These are phyloP conservation scores for Teratosphaeria epicoccoides DNA, from an alignment of 2,329 filamentous ascomycete species.

Conservation along the genomic window DNA sequence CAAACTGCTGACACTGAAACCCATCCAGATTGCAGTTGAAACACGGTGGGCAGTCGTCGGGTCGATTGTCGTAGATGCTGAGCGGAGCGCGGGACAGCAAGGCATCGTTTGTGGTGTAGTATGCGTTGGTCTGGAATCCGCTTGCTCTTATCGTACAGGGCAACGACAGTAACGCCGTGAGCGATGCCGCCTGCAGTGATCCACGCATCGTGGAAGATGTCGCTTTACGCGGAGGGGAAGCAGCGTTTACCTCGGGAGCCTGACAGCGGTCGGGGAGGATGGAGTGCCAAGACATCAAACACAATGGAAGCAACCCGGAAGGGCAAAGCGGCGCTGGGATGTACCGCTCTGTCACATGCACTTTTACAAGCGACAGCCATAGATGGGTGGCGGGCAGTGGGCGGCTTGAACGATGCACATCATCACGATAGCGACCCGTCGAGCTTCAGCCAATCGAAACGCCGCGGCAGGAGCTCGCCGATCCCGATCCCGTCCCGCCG, in stretches of 20 bases:
- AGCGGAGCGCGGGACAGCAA: conserved; percentile 29
- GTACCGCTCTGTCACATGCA: not conserved
- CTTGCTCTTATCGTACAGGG: conserved; percentile 11
- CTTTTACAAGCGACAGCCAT: not conserved
- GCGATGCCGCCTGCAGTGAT: conserved; percentile 11
- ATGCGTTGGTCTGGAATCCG: conserved; percentile 13
- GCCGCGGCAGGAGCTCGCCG: no score
- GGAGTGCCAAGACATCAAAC: not conserved
- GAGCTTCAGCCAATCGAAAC: not conserved
- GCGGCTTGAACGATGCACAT: no score
- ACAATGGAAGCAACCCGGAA: not conserved
- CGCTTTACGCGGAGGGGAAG: not conserved
- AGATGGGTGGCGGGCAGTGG: not conserved
- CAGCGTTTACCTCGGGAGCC: no score
- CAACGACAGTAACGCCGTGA: conserved; percentile 15
- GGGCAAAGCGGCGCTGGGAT: not conserved
- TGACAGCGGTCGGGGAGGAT: not conserved
- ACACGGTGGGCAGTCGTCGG: conserved; percentile 71
- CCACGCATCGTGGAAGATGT: conserved; percentile 16
- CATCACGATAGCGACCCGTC: no score
- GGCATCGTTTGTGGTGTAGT: conserved; percentile 21
- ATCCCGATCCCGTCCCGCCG: not conserved
- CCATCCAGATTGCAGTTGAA: conserved; percentile 97
- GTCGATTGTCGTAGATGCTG: conserved; percentile 61
- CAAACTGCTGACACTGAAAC: conserved; percentile 84